Conservation (phyloP, 768 basidiomycete species). For the Xerocomus potaroensis region DNA sequence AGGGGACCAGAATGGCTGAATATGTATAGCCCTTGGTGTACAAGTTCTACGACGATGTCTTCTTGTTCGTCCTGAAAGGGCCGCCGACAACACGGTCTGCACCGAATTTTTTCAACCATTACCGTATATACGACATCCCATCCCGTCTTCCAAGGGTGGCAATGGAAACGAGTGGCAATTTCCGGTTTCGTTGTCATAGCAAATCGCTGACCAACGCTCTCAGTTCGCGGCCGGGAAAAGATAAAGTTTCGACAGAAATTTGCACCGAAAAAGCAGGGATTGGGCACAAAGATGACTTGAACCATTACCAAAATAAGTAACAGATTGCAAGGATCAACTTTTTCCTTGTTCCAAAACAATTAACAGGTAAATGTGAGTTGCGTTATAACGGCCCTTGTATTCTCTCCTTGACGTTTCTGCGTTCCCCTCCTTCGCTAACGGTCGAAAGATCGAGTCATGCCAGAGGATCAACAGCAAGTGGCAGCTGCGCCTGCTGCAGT, state of each 20-base stretch:
- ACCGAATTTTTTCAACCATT: too few relatives aligned
- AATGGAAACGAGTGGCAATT: neutral
- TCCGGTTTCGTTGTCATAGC: neutral
- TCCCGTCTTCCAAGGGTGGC: too few relatives aligned
- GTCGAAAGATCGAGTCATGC: conserved; percentile 18
- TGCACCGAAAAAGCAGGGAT: conserved; percentile 4
- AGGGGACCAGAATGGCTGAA: too few relatives aligned
- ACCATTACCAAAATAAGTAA: neutral
- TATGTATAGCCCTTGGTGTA: too few relatives aligned
- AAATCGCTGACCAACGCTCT: too few relatives aligned
- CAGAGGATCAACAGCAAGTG: conserved; percentile 22
- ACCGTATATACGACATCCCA: too few relatives aligned
- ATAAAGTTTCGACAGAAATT: too few relatives aligned
- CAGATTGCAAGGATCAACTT: neutral
- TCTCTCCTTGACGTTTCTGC: conserved; percentile 7
- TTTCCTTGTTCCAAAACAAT: conserved; percentile 22
- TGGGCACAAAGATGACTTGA: neutral
- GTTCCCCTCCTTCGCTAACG: neutral
- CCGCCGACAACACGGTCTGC: too few relatives aligned
- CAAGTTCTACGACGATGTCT: too few relatives aligned
- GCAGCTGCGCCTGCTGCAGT: conserved; percentile 18
- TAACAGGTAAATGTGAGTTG: conserved; percentile 8
- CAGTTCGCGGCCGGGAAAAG: too few relatives aligned
- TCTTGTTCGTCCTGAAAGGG: too few relatives aligned
- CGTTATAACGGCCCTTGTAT: conserved; percentile 13